phyloP scores from a whole-genome alignment of 306 rosid species.

The Prunus fruticosa region DNA sequence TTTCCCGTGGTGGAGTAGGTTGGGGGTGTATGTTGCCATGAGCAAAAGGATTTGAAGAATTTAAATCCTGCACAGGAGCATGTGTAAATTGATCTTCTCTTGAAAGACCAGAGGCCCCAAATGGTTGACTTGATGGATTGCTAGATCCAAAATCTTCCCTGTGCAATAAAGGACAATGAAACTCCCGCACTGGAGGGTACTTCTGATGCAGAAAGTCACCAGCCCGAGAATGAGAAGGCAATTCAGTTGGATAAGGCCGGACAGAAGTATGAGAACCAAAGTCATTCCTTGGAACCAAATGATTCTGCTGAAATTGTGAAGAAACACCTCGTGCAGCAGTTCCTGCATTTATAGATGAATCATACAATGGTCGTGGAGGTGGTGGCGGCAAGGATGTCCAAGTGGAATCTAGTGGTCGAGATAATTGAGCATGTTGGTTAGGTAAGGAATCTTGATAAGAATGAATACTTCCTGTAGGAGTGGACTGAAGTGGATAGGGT shows the following conservation, averaged over 20 bases:
- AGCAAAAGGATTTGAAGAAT: slow-evolving; percentile 42
- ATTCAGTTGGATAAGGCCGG: slow-evolving; percentile 33
- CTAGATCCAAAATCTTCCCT: slow-evolving; percentile 47
- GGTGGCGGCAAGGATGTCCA: slow-evolving; percentile 53
- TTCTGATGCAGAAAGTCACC: slow-evolving; percentile 44
- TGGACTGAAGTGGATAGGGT: slow-evolving; percentile 56
- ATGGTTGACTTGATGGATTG: slow-evolving; percentile 38
- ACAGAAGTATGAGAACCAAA: slow-evolving; percentile 47
- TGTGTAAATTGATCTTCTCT: slow-evolving; percentile 45
- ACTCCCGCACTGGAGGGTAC: slow-evolving; percentile 48
- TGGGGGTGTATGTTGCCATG: slow-evolving; percentile 44
- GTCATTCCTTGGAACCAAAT: slow-evolving; percentile 45
- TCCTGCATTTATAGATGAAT: slow-evolving; percentile 40
- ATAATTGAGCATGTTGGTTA: slow-evolving; percentile 47
- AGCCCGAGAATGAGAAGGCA: slow-evolving; percentile 41
- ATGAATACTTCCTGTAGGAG: slow-evolving; percentile 39
- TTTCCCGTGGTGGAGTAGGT: slow-evolving; percentile 49
- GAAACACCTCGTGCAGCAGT: slow-evolving; percentile 39
- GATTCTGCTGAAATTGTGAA: slow-evolving; percentile 53
- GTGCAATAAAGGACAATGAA: slow-evolving; percentile 33
- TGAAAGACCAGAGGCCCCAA: slow-evolving; percentile 29
- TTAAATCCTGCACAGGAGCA: slow-evolving; percentile 38
- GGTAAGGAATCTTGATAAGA: slow-evolving; percentile 42
- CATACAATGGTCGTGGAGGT: slow-evolving; percentile 42
- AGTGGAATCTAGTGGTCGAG: slow-evolving; percentile 40